Base-by-base conservation (phyloP, 306 rosid genomes). In the Geum urbanum region DNA sequence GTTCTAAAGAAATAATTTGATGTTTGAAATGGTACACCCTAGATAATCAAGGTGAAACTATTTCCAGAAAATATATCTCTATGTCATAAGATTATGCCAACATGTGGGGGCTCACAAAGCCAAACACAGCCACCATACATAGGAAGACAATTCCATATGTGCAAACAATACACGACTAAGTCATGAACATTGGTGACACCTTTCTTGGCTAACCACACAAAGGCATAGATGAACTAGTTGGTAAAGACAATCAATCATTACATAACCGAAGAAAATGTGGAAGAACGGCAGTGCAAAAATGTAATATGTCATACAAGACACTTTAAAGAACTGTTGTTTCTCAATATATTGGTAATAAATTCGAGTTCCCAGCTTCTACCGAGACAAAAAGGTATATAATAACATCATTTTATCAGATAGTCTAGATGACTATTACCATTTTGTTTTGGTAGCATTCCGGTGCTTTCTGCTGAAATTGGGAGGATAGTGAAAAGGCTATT, bases 381-480 rank as follows among this genome's bases (percentile, higher is more conserved):
- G 43, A 66, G 49, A 60, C 40, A 2, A 49, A 15, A 50, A 65
- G 10, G 10, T 7, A 35, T 53, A 35, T 15, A 12, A 40, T 13
- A 54, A 40, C 51, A 40, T 53, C 40, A 69, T 37, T 61, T 12
- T 40, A 20, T 19, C 9, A 39, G 12, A 22, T 19, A 54, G 59
- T 20, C 22, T 13, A 0, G 40, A 71, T 40, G 40, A 71, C 16
- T 32, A 57, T 80, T 81, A 92, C 97, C 97, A 27, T 81, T 74
- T 22, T 84, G 87, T 60, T 84, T 85, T 52, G 97, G 92, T 60
- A 90, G 71, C 69, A 92, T 46, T 75, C 94, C 91, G 10, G 90
- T 24, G 24, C 63, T 79, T 85, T 92, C 96, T 56, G 96, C 98
- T 24, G 96, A 92, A 56, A 92, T 67, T 20, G 98, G 98, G 46